Percentiles rank a stretch among this genome's conserved stretches.
These are phyloP conservation scores for Arxiozyma telluris DNA, from an alignment of 1,139 yeast species.

Conservation along the genomic window DNA sequence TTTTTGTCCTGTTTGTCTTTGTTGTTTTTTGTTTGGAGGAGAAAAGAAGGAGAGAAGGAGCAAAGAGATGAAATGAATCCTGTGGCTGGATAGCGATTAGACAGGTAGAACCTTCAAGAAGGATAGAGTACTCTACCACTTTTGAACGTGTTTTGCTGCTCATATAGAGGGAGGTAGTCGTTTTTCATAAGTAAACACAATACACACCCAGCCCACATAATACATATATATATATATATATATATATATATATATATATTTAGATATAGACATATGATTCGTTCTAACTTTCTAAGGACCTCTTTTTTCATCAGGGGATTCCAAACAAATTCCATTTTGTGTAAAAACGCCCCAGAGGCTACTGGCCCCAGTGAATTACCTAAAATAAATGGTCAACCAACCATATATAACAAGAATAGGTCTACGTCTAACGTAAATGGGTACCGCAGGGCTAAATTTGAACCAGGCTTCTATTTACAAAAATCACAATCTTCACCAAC, in stretches of 20 bases:
- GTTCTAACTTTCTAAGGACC: neutral
- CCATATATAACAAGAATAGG: neutral
- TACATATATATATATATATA: too few species aligned
- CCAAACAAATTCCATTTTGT: neutral
- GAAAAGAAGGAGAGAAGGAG: neutral
- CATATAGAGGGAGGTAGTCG: too few species aligned
- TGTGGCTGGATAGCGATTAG: too few species aligned
- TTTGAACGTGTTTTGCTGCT: too few species aligned
- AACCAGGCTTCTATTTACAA: slow-evolving; percentile 25
- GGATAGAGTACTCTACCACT: too few species aligned
- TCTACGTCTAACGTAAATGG: slow-evolving; percentile 29
- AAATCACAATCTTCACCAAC: slow-evolving; percentile 28
- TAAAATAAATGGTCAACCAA: slow-evolving; percentile 20
- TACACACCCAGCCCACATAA: too few species aligned
- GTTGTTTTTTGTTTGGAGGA: neutral
- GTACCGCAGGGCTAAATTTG: slow-evolving; percentile 24
- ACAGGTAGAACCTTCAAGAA: too few species aligned
- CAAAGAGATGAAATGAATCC: too few species aligned
- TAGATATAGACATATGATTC: too few species aligned
- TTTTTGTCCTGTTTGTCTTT: too few species aligned
- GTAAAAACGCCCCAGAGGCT: neutral
- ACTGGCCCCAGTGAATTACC: slow-evolving; percentile 12
- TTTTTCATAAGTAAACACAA: too few species aligned
- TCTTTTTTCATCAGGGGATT: neutral
- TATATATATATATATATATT: too few species aligned